A percentile compares a stretch with the other conserved stretches of the same genome.
Evolutionary conservation across 768 basidiomycete species (phyloP).

Genomic region (Trametes punicea): DNA sequence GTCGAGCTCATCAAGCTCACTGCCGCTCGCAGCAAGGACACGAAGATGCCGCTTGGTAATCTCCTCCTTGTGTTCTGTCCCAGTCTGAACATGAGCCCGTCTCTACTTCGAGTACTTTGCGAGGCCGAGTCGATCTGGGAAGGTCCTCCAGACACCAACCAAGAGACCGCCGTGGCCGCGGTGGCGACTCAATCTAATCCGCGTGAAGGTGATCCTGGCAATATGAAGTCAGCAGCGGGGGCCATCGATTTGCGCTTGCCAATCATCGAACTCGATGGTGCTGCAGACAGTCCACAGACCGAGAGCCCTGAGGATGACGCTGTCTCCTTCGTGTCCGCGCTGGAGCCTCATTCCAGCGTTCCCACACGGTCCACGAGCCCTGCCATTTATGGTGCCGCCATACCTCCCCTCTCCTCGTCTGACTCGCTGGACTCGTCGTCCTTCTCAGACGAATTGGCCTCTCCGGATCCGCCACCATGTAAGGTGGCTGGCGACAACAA

Average conservation of each 20-base stretch:
- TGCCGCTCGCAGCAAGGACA: constrained; percentile 60
- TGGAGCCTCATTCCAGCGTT: constrained; percentile 31
- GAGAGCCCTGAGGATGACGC: constrained; percentile 23
- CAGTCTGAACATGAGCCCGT: constrained; percentile 74
- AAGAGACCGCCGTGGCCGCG: neutral
- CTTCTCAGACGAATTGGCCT: constrained; percentile 41
- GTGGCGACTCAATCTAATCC: neutral
- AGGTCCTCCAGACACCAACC: constrained; percentile 14
- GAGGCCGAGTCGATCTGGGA: constrained; percentile 71
- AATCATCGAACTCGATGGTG: constrained; percentile 12
- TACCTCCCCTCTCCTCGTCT: constrained; percentile 49
- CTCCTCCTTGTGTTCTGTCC: constrained; percentile 86
- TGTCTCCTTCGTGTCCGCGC: constrained; percentile 29
- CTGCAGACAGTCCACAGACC: neutral
- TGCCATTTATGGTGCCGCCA: constrained; percentile 30
- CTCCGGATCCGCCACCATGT: constrained; percentile 15
- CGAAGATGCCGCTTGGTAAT: constrained; percentile 93
- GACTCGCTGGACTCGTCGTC: constrained; percentile 58
- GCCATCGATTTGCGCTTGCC: constrained; percentile 15
- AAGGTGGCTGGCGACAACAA: constrained; percentile 2
- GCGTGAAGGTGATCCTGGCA: neutral
- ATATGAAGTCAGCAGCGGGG: neutral
- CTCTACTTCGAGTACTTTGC: constrained; percentile 67
- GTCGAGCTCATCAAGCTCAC: constrained; percentile 78
- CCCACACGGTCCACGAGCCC: constrained; percentile 35